These are phyloP conservation scores for Coleophoma crateriformis DNA, from an alignment of 2,329 filamentous ascomycete genomes.

Conservation along the genomic window DNA sequence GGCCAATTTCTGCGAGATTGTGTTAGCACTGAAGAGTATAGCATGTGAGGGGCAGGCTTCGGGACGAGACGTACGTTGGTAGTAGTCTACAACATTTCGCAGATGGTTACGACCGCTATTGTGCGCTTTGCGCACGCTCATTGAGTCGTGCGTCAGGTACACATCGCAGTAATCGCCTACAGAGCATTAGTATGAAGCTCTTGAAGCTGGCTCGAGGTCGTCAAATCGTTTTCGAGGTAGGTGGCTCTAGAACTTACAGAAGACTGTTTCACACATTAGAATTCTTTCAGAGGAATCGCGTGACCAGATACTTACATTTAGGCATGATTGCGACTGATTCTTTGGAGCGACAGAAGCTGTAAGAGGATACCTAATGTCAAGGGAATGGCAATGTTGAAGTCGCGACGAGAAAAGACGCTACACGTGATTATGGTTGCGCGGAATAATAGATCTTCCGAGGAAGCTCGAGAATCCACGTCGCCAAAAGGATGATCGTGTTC, in stretches of 20 bases:
- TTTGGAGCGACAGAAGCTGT: background rate
- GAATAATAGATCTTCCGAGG: too few relatives aligned
- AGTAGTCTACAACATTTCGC: slow-evolving; percentile 97
- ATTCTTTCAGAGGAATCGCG: slow-evolving; percentile 4
- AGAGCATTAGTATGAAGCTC: slow-evolving; percentile 17
- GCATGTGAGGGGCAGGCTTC: too few relatives aligned
- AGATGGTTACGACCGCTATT: slow-evolving; percentile 95
- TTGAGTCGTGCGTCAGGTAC: slow-evolving; percentile 98
- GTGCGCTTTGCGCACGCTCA: slow-evolving; percentile 98
- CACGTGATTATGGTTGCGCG: background rate
- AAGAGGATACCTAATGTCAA: background rate
- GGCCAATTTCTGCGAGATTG: slow-evolving; percentile 71
- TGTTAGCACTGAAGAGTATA: too few relatives aligned
- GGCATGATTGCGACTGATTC: slow-evolving; percentile 56
- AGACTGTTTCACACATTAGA: slow-evolving; percentile 52
- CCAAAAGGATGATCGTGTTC: background rate
- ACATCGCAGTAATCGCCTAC: slow-evolving; percentile 97
- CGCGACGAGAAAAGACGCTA: background rate
- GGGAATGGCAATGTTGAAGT: background rate
- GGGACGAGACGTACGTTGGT: slow-evolving; percentile 63
- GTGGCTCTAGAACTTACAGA: slow-evolving; percentile 47
- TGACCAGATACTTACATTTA: slow-evolving; percentile 63
- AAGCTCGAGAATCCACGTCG: slow-evolving; percentile 1
- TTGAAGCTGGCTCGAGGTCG: slow-evolving; percentile 5
- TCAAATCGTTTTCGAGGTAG: slow-evolving; percentile 1